Evolutionary conservation across 352 stramenopile species (phyloP).

Genomic region (Globisporangium acanthophoron): DNA sequence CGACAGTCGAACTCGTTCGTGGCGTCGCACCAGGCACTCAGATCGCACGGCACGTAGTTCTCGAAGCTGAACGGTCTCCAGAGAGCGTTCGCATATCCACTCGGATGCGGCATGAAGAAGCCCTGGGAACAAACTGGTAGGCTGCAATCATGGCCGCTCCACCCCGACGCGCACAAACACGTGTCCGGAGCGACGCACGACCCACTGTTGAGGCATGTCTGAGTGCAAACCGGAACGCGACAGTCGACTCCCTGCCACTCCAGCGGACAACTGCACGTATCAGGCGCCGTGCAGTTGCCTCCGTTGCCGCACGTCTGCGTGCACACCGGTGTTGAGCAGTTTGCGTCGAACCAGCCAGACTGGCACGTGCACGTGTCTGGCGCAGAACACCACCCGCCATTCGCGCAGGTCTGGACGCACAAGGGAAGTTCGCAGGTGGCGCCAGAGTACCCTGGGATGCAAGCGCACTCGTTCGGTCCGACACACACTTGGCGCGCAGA

Average conservation of each 20-base stretch:
- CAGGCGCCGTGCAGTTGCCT: slow-evolving; percentile 91
- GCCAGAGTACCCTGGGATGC: slow-evolving; percentile 89
- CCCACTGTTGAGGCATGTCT: slow-evolving; percentile 87
- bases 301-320: slow-evolving; percentile 95
- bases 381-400: slow-evolving; percentile 84
- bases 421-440: slow-evolving; percentile 64
- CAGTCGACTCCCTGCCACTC: slow-evolving; percentile 92
- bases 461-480: slow-evolving; percentile 87
- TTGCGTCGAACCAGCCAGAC: slow-evolving; percentile 93
- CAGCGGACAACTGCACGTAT: slow-evolving; percentile 85
- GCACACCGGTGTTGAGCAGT: slow-evolving; percentile 96
- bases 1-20: slow-evolving; percentile 94
- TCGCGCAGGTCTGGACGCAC: slow-evolving; percentile 89
- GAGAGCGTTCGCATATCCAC: slow-evolving; percentile 49
- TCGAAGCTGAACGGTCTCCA: slow-evolving; percentile 56
- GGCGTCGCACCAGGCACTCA: slow-evolving; percentile 84
- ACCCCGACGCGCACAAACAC: slow-evolving; percentile 91
- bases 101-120: slow-evolving; percentile 87
- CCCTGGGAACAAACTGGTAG: slow-evolving; percentile 91
- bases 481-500: slow-evolving; percentile 85
- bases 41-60: slow-evolving; percentile 90
- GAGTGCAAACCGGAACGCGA: slow-evolving; percentile 86
- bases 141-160: slow-evolving; percentile 90
- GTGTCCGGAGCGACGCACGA: slow-evolving; percentile 92
- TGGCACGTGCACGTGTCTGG: slow-evolving; percentile 92